Conservation (phyloP, 139 green algal species). For the Gonium pectorale region DNA sequence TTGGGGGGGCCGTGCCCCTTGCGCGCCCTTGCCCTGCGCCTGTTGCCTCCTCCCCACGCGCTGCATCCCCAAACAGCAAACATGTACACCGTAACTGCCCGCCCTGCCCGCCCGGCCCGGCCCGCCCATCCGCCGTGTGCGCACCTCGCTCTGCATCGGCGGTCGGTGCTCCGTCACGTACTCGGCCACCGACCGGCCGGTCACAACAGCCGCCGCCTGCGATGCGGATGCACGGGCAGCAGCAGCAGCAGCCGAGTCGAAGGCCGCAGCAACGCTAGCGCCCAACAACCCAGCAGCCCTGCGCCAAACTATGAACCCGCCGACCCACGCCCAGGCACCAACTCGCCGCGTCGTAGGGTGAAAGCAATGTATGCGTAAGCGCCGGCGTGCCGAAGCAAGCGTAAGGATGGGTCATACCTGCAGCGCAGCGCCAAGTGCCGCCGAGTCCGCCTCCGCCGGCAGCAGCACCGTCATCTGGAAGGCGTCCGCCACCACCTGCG, state of each 20-base stretch:
- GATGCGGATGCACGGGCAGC: not conserved
- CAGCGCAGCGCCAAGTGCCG: conserved; percentile 86
- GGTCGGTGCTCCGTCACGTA: conserved; percentile 72
- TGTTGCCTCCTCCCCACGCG: not conserved
- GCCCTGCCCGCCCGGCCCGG: not conserved
- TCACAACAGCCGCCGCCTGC: conserved; percentile 75
- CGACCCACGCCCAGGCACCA: no score
- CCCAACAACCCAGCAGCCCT: not conserved
- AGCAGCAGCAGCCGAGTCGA: not conserved
- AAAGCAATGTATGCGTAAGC: not conserved
- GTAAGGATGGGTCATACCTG: conserved; percentile 54
- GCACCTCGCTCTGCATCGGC: conserved; percentile 62
- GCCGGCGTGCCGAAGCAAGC: not conserved
- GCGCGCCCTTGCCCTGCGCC: no score
- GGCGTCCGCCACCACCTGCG: conserved; percentile 82
- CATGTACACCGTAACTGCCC: not conserved
- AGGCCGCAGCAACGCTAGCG: not conserved
- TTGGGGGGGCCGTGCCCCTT: no score
- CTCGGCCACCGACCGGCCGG: conserved; percentile 56
- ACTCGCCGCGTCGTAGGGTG: no score
- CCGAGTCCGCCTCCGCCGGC: conserved; percentile 83
- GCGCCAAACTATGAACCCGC: not conserved
- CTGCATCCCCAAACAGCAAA: not conserved
- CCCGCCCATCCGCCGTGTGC: not conserved
- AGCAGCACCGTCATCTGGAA: conserved; percentile 64